Conservation (phyloP, 2,329 filamentous ascomycete genomes). For the Chaetomium olivaceum region DNA sequence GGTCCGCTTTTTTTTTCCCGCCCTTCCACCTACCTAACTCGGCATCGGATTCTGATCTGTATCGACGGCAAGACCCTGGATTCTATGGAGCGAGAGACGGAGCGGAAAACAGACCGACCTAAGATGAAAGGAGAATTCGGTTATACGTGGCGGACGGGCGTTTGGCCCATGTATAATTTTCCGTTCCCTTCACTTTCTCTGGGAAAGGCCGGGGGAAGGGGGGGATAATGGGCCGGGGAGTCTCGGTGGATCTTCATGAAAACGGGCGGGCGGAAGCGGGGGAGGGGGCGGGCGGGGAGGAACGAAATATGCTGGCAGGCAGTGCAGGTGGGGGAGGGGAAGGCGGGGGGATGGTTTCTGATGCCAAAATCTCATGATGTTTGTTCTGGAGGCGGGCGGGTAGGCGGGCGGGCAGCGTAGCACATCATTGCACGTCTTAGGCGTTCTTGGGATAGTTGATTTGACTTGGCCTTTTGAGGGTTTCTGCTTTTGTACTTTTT, state of each 20-base stretch:
- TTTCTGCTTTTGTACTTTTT: background rate
- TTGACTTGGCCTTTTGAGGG: background rate
- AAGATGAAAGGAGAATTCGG: background rate
- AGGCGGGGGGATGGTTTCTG: background rate
- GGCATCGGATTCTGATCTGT: background rate
- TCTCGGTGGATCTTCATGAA: background rate
- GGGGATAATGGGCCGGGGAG: background rate
- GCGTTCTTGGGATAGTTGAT: constrained; percentile 11
- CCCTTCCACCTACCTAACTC: background rate
- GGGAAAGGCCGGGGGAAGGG: too few relatives aligned
- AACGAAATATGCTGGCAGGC: background rate
- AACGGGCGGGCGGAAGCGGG: background rate
- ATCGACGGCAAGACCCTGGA: background rate
- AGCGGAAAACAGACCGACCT: background rate
- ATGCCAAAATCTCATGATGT: constrained; percentile 11
- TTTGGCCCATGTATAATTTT: background rate
- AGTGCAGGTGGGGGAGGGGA: background rate
- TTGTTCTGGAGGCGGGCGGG: background rate
- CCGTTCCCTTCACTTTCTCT: background rate
- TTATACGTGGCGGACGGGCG: background rate
- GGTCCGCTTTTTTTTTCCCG: background rate
- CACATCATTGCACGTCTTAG: constrained; percentile 4
- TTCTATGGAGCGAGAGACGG: background rate
- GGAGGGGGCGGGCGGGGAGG: too few relatives aligned
- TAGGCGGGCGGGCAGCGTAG: constrained; percentile 1